Base-by-base conservation (phyloP, 805 yeast genomes). In the Lachancea dasiensis region DNA sequence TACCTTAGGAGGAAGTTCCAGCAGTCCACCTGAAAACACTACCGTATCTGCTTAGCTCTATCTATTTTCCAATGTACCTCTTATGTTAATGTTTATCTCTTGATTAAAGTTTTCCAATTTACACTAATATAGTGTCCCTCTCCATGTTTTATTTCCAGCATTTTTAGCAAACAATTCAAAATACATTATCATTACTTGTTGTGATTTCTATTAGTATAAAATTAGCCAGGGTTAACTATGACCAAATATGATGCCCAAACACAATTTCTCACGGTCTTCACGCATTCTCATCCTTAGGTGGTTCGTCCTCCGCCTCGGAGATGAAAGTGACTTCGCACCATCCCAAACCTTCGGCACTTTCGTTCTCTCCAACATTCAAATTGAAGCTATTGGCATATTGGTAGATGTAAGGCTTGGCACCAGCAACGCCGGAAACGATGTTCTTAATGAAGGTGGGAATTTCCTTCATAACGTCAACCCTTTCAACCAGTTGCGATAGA, bases 401-500 rank as follows among this genome's bases (percentile, higher is more conserved):
- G 65, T 89, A 92, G 54, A 92, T 90, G 67, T 76, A 90, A n/a
- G 98, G 98, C 59, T 82, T 85, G 19, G 97, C 81, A 35, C 97
- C 98, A 11, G 92, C 92, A 38, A 90, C 94, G 41, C 95, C 95
- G 45, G 89, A 78, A 31, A 86, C 97, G 42, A 92, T 83, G 52
- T 80, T 83, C 67, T 90, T 92, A 49, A 92, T 95, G 63, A 92
- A 87, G 46, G 77, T 80, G 19, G 98, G 98, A 42, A 92, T 81
- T 65, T 92, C 97, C 36, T 87, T 85, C 97, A 92, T 87, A 43
- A 92, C 97, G 64, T 92, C 98, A 41, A 92, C 89, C 58, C 97
- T 79, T 67, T 86, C 97, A 36, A 86, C 77, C 44, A 85, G 64
- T 31, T 70, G 67, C 13, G 60, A 58, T 49, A 90, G 70, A 16